phyloP scores from a whole-genome alignment of 148 eudicot genomes.

The Persicaria tinctoria region DNA sequence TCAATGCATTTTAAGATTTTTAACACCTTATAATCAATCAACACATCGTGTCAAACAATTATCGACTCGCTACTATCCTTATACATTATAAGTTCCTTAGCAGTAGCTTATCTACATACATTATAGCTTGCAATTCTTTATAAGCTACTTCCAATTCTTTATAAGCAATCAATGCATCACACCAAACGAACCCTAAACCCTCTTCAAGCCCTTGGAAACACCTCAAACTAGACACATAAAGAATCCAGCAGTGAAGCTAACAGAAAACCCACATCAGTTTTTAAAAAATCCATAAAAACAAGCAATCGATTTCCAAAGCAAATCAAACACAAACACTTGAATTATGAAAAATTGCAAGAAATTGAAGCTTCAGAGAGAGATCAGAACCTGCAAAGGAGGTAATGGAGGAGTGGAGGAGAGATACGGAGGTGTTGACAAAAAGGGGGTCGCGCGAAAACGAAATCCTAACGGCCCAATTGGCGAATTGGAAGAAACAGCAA shows the following conservation, averaged over 20 bases:
- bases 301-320: neutral
- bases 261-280: neutral
- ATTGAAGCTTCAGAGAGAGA: neutral
- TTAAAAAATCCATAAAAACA: neutral
- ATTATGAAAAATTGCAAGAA: neutral
- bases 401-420: constrained; percentile 75
- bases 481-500: constrained; percentile 46
- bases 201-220: neutral
- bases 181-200: too few species aligned
- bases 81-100: too few species aligned
- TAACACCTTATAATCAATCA: too few species aligned
- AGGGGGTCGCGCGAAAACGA: constrained; percentile 51
- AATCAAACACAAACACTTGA: neutral
- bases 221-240: neutral
- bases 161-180: too few species aligned
- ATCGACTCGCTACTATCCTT: too few species aligned
- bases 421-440: constrained; percentile 69
- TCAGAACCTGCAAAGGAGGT: constrained; percentile 61
- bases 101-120: too few species aligned
- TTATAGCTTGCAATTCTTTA: too few species aligned
- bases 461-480: constrained; percentile 47
- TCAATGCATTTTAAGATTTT: too few species aligned
- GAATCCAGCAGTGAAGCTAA: neutral
- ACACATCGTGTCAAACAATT: too few species aligned
- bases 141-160: too few species aligned